These are phyloP conservation scores for Lachnellula subtilissima DNA, from an alignment of 2,329 filamentous ascomycete species.

Conservation along the genomic window DNA sequence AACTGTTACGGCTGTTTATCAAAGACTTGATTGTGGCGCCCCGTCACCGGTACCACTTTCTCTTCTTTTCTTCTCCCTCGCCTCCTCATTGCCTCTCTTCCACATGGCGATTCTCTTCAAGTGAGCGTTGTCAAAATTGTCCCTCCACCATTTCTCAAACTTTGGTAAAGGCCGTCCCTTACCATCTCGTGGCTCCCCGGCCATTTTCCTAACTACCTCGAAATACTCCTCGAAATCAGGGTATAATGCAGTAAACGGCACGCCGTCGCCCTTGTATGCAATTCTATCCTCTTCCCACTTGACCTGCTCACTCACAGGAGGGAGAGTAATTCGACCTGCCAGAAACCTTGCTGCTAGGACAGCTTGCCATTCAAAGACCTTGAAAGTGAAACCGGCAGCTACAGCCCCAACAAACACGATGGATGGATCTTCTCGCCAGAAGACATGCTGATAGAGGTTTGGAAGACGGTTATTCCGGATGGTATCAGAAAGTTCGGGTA, in stretches of 20 bases:
- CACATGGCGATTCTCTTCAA: constrained; percentile 55
- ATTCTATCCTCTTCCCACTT: constrained; percentile 56
- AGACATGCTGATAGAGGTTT: constrained; percentile 53
- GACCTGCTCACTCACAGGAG: constrained; percentile 43
- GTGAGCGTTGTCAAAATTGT: constrained; percentile 49
- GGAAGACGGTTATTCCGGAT: constrained; percentile 52
- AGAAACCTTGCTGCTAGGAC: constrained; percentile 56
- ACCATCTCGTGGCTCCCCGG: constrained; percentile 41
- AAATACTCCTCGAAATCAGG: constrained; percentile 64
- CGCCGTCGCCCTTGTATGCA: constrained; percentile 48
- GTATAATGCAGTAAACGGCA: constrained; percentile 51
- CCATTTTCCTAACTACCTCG: constrained; percentile 47
- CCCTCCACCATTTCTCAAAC: constrained; percentile 44
- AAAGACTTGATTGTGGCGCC: not conserved
- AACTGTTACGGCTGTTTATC: no score
- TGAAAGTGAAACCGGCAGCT: constrained; percentile 57
- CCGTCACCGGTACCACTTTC: not conserved
- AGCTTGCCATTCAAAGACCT: constrained; percentile 65
- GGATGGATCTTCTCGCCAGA: constrained; percentile 49
- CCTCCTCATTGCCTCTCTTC: constrained; percentile 44
- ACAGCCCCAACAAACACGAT: constrained; percentile 56
- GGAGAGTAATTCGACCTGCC: constrained; percentile 49
- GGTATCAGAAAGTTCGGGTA: constrained; percentile 41
- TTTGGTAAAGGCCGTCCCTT: constrained; percentile 42
- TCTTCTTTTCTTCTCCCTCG: constrained; percentile 19